phyloP scores from a whole-genome alignment of 2,329 filamentous ascomycete species.

The Camptophora hylomeconis region DNA sequence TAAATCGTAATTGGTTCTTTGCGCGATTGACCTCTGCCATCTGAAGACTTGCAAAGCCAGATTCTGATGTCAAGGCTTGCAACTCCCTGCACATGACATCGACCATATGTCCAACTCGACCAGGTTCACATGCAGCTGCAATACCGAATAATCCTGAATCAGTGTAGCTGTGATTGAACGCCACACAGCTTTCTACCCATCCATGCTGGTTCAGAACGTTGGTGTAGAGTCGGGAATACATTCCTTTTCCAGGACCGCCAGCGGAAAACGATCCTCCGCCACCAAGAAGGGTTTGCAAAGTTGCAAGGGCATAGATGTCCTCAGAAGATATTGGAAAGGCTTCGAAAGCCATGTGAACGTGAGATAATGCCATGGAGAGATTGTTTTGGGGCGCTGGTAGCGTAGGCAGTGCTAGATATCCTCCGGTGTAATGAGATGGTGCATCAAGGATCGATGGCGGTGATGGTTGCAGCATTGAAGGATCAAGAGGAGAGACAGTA shows the following conservation, averaged over 20 bases:
- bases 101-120: constrained; percentile 68
- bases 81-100: constrained; percentile 92
- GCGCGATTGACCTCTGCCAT: constrained; percentile 73
- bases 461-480: constrained; percentile 30
- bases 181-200: constrained; percentile 91
- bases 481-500: constrained; percentile 41
- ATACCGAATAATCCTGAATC: constrained; percentile 95
- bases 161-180: constrained; percentile 96
- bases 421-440: constrained; percentile 79
- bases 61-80: constrained; percentile 60
- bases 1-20: constrained; percentile 90
- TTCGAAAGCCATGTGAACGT: constrained; percentile 94
- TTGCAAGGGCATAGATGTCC: constrained; percentile 93
- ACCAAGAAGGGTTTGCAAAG: constrained; percentile 86
- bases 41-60: constrained; percentile 59
- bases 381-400: constrained; percentile 69
- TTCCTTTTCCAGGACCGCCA: constrained; percentile 92
- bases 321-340: constrained; percentile 78
- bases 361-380: constrained; percentile 65
- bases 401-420: constrained; percentile 72
- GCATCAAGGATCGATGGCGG: constrained; percentile 44
- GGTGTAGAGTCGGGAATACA: constrained; percentile 96
- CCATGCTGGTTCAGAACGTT: constrained; percentile 95
- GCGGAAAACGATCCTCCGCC: constrained; percentile 94
- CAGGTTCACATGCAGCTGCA: constrained; percentile 69